A percentile compares a stretch with the other conserved stretches of the same genome.
Conservation (phyloP, 2,329 filamentous ascomycete species). For the Ciborinia camelliae region DNA sequence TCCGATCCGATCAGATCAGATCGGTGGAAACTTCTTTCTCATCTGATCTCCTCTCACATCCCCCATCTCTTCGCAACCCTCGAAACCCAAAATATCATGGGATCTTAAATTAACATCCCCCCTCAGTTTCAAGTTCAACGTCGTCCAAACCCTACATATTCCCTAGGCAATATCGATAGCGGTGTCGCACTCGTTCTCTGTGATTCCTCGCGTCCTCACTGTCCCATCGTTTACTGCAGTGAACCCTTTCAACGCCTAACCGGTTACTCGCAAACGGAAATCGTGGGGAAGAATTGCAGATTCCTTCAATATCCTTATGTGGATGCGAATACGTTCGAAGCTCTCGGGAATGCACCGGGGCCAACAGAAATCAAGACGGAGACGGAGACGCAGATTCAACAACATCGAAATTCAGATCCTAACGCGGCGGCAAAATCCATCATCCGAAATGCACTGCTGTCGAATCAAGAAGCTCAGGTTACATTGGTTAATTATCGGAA, state of each 20-base stretch:
- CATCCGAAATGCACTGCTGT: conserved; percentile 73
- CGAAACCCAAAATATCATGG: too few relatives aligned
- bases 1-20: too few relatives aligned
- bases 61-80: too few relatives aligned
- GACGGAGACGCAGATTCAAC: too few relatives aligned
- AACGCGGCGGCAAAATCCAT: conserved; percentile 79
- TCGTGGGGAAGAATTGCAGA: conserved; percentile 84
- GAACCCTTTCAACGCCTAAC: conserved; percentile 91
- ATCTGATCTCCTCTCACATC: neutral
- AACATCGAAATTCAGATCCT: too few relatives aligned
- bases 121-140: conserved; percentile 57
- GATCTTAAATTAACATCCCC: neutral
- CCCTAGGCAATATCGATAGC: conserved; percentile 86
- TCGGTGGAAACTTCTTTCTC: too few relatives aligned
- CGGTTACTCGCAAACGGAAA: conserved; percentile 82
- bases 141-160: conserved; percentile 76
- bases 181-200: conserved; percentile 93
- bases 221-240: conserved; percentile 90
- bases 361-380: conserved; percentile 68
- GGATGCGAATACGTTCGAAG: conserved; percentile 48
- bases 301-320: conserved; percentile 81
- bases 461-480: conserved; percentile 75
- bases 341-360: neutral
- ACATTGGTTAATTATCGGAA: conserved; percentile 92
- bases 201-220: conserved; percentile 82